Percentiles rank a stretch among this genome's conserved stretches.
phyloP scores from a whole-genome alignment of 208 protist species.

The Leptomonas pyrrhocoris region DNA sequence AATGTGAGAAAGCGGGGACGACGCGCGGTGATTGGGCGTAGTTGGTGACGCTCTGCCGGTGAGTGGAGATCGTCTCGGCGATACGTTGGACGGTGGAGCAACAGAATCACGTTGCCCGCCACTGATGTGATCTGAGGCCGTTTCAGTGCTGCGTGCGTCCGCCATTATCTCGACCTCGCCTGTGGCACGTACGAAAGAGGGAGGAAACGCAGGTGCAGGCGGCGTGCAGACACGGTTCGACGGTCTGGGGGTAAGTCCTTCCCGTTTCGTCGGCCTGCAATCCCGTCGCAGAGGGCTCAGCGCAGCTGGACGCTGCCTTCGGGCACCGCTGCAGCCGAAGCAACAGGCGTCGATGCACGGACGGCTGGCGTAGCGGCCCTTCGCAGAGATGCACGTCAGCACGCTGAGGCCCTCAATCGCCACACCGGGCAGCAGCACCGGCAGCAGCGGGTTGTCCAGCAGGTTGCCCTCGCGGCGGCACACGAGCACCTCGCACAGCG shows the following conservation, averaged over 20 bases:
- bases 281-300: background rate
- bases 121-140: too few species aligned
- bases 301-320: background rate
- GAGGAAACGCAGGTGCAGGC: background rate
- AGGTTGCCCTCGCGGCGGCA: conserved; percentile 18
- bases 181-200: conserved; percentile 2
- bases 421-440: conserved; percentile 11
- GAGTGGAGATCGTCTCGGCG: too few species aligned
- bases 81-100: too few species aligned
- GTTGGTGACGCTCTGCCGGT: too few species aligned
- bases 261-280: background rate
- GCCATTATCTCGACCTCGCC: background rate
- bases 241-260: background rate
- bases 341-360: conserved; percentile 26
- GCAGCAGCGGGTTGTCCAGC: conserved; percentile 21
- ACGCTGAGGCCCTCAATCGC: conserved; percentile 13
- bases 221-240: background rate
- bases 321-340: conserved; percentile 18
- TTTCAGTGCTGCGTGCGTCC: background rate
- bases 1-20: background rate
- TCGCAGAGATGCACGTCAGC: conserved; percentile 21
- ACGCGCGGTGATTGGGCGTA: too few species aligned
- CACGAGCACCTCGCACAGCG: conserved; percentile 23
- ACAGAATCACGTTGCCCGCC: too few species aligned
- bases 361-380: conserved; percentile 17